A percentile compares a stretch with the other conserved stretches of the same genome.
These are phyloP conservation scores for Ampelomyces quisqualis DNA, from an alignment of 2,329 filamentous ascomycete species.

Conservation along the genomic window DNA sequence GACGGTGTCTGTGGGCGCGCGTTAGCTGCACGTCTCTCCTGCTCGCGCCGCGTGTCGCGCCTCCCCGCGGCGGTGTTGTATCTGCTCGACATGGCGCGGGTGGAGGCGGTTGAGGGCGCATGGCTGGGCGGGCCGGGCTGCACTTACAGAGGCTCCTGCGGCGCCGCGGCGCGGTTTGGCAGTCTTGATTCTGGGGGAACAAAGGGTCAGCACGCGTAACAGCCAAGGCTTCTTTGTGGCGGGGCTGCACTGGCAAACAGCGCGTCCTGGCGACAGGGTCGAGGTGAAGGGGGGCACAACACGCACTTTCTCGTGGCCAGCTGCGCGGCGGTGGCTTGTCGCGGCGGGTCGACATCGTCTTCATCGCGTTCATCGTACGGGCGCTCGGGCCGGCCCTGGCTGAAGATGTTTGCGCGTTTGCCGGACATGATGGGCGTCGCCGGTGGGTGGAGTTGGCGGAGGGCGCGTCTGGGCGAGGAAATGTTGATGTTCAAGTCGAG, in stretches of 20 bases:
- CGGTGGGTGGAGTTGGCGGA: constrained; percentile 8
- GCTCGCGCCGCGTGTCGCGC: constrained; percentile 11
- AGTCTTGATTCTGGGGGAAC: constrained; percentile 27
- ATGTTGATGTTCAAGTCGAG: constrained; percentile 5
- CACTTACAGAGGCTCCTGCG: constrained; percentile 32
- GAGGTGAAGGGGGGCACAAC: constrained; percentile 9
- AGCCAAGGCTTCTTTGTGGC: constrained; percentile 6
- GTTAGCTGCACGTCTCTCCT: constrained; percentile 20
- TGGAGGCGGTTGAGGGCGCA: constrained; percentile 5
- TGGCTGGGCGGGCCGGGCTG: constrained; percentile 3
- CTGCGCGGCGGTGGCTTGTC: constrained; percentile 57
- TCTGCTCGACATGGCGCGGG: constrained; percentile 6
- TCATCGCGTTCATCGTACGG: constrained; percentile 35
- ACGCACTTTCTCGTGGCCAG: constrained; percentile 58
- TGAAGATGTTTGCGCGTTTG: constrained; percentile 32
- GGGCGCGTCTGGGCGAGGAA: constrained; percentile 9
- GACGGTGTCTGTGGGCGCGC: constrained; percentile 21
- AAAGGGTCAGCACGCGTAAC: constrained; percentile 17
- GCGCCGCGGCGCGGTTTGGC: constrained; percentile 27
- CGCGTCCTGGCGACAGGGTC: neutral
- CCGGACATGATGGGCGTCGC: constrained; percentile 30
- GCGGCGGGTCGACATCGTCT: constrained; percentile 48
- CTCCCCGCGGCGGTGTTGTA: constrained; percentile 9
- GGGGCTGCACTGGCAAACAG: neutral
- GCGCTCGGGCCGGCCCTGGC: constrained; percentile 30